A percentile compares a stretch with the other conserved stretches of the same genome.
phyloP scores from a whole-genome alignment of 2,329 filamentous ascomycete genomes.

The Diaporthe destruens region DNA sequence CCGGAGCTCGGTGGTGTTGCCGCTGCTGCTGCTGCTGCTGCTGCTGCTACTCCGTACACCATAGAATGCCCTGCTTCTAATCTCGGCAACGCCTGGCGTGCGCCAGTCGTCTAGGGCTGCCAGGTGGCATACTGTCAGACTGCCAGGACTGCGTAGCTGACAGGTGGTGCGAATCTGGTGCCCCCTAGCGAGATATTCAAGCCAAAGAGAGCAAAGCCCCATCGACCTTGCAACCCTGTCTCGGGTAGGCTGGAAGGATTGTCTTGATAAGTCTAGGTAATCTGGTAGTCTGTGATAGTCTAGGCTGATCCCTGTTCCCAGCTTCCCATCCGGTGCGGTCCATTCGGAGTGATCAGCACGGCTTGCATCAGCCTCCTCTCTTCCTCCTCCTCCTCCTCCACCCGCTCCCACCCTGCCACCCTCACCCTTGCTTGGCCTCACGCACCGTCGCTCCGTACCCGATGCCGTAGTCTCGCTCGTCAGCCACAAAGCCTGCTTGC shows the following conservation, averaged over 20 bases:
- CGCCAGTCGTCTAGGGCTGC: too few species aligned
- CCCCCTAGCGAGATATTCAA: slow-evolving; percentile 13
- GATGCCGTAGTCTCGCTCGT: neutral
- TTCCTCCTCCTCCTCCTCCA: slow-evolving; percentile 16
- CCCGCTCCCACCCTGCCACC: neutral
- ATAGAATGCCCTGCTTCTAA: neutral
- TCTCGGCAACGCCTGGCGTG: neutral
- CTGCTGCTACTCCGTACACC: neutral
- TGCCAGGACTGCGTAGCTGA: too few species aligned
- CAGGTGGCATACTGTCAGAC: too few species aligned
- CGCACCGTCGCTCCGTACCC: slow-evolving; percentile 10
- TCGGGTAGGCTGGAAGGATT: slow-evolving; percentile 33
- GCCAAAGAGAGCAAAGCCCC: neutral
- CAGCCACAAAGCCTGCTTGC: neutral
- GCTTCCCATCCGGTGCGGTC: slow-evolving; percentile 15
- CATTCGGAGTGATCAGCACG: slow-evolving; percentile 24
- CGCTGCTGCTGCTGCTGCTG: too few species aligned
- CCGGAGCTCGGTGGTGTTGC: slow-evolving; percentile 12
- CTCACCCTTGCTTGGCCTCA: slow-evolving; percentile 16
- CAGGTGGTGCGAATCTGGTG: neutral
- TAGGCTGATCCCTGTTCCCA: slow-evolving; percentile 3
- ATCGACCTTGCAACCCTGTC: slow-evolving; percentile 24
- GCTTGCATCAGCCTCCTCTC: slow-evolving; percentile 27
- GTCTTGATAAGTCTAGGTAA: neutral
- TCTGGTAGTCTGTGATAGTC: neutral